Conservation (phyloP, 345 rosid species). For the Melastoma malabathricum region DNA sequence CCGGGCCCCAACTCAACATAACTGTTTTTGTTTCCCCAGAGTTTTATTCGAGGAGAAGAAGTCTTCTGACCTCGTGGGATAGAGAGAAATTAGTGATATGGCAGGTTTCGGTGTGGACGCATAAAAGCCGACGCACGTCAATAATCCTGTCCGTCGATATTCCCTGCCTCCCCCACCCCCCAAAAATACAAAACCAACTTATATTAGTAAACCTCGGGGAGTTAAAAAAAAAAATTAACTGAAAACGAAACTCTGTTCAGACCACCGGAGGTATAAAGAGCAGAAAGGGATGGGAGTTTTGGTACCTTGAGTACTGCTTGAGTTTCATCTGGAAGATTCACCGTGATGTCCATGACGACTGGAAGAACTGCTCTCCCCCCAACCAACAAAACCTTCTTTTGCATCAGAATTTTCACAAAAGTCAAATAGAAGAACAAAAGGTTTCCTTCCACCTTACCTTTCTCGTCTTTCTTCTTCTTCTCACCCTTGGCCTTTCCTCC, state of each 20-base stretch:
- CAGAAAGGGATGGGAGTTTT: neutral
- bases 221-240: no score
- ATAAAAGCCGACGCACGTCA: slow-evolving; percentile 73
- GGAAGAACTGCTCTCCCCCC: slow-evolving; percentile 83
- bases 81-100: slow-evolving; percentile 59
- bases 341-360: slow-evolving; percentile 64
- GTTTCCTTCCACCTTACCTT: no score
- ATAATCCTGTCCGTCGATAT: slow-evolving; percentile 96
- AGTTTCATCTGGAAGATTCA: slow-evolving; percentile 77
- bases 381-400: no score
- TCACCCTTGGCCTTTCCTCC: slow-evolving; percentile 86
- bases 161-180: slow-evolving; percentile 35
- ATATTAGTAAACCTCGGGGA: no score
- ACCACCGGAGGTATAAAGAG: neutral
- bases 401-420: no score
- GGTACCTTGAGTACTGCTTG: slow-evolving; percentile 64
- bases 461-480: slow-evolving; percentile 97
- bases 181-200: neutral
- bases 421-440: no score
- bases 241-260: no score
- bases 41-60: no score
- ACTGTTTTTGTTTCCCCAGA: no score
- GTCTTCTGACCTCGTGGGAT: slow-evolving; percentile 56
- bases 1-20: no score
- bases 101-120: slow-evolving; percentile 65